These are phyloP conservation scores for Coemansia sp. DNA, from an alignment of 192 early-diverging fungal species.

Conservation along the genomic window DNA sequence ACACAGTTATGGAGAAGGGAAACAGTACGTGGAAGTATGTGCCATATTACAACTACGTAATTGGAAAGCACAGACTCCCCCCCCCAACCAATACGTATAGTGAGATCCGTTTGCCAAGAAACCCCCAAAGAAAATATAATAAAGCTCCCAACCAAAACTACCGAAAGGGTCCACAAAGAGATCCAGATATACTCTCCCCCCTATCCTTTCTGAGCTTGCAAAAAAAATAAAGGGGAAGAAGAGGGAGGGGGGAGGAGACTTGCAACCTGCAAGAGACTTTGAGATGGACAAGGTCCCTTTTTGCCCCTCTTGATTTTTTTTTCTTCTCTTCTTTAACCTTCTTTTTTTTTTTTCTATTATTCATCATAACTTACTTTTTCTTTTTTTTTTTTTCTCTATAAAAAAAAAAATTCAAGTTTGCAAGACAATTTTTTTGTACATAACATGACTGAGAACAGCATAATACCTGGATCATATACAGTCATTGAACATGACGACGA, in stretches of 20 bases:
- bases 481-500: conserved; percentile 43
- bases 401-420: neutral
- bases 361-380: neutral
- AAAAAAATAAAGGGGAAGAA: neutral
- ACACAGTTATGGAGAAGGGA: neutral
- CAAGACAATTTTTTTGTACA: neutral
- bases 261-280: neutral
- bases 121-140: conserved; percentile 1
- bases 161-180: conserved; percentile 9
- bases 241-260: neutral
- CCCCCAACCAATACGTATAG: neutral
- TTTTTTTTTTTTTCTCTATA: neutral
- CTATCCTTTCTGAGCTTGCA: neutral
- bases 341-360: conserved; percentile 2
- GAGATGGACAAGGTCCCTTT: neutral
- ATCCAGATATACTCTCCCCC: neutral
- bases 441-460: conserved; percentile 1
- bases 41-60: neutral
- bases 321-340: conserved; percentile 9
- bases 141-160: neutral
- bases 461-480: conserved; percentile 25
- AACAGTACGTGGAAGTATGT: too few species aligned
- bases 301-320: neutral
- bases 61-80: neutral
- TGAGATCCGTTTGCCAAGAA: neutral